Percentiles rank a stretch among this genome's conserved stretches.
phyloP scores from a whole-genome alignment of 2,329 filamentous ascomycete genomes.

The Fusarium domesticum region DNA sequence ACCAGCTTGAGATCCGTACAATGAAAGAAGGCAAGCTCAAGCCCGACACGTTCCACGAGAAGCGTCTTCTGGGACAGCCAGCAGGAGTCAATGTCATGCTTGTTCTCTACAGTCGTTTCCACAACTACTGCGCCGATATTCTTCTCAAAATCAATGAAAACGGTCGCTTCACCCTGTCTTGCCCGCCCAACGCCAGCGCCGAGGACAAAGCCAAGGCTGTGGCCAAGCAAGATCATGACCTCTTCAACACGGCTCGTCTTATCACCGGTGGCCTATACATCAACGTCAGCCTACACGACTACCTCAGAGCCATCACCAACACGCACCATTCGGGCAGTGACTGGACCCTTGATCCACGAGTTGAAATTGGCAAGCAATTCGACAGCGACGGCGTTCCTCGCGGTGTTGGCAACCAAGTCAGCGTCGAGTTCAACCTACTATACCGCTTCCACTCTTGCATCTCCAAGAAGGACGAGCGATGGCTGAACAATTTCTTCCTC shows the following conservation, averaged over 20 bases:
- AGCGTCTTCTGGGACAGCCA: slow-evolving; percentile 62
- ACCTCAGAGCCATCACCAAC: slow-evolving; percentile 59
- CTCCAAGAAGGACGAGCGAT: slow-evolving; percentile 58
- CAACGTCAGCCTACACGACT: slow-evolving; percentile 57
- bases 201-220: slow-evolving; percentile 34
- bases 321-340: slow-evolving; percentile 56
- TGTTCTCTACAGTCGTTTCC: slow-evolving; percentile 67
- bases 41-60: slow-evolving; percentile 67
- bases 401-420: slow-evolving; percentile 64
- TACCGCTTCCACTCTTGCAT: slow-evolving; percentile 65
- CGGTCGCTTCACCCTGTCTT: slow-evolving; percentile 48
- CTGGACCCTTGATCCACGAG: slow-evolving; percentile 63
- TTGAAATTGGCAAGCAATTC: slow-evolving; percentile 46
- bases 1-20: slow-evolving; percentile 62
- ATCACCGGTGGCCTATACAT: slow-evolving; percentile 54
- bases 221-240: slow-evolving; percentile 47
- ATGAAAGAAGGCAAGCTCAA: slow-evolving; percentile 66
- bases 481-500: slow-evolving; percentile 54
- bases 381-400: slow-evolving; percentile 49
- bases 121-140: slow-evolving; percentile 65
- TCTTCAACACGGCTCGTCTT: slow-evolving; percentile 48
- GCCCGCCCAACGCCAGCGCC: slow-evolving; percentile 5
- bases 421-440: slow-evolving; percentile 65
- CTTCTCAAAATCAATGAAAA: slow-evolving; percentile 65
- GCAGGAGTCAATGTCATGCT: slow-evolving; percentile 65